Evolutionary conservation across 805 yeast genomes (phyloP), one percentile per base, ranked within the genome.

Genomic region (Yamadazyma phyllophila): DNA sequence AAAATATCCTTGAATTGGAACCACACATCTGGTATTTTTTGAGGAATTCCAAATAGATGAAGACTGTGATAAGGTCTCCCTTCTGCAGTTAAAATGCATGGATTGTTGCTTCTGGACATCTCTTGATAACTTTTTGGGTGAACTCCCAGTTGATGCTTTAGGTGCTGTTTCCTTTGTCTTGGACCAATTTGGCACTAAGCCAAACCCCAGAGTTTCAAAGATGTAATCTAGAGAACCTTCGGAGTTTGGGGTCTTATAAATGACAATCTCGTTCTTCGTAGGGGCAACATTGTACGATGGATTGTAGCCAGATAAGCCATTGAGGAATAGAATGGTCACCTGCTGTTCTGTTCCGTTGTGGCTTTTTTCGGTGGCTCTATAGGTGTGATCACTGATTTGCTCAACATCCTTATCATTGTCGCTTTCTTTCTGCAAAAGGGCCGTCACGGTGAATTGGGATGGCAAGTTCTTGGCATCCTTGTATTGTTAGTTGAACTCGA

Each of bases 1-100:
- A 58, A 79, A 91, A 62, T 91, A 91, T 0, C 97, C 97, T 55
- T 79, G 77, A 33, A 87, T 75, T 0, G 96, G 92, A 0, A 89
- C 79, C 1, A 84, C 82, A 60, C 96, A 90, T 32, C 96, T 67
- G 4, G 69, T 66, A 7, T 64, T 63, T 17, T 72, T 64, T 31
- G 73, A 65, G 4, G 78, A 69, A 6, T 69, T 69, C 96, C 96
- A 90, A 34, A 84, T 62, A 16, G 73, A 66, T 36, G 74, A 71
- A 1, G 66, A 62, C 4, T 73, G 69, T 0, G 56, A 54, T 9
- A 89, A 55, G 6, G 83, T 76, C 51, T 89, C 96, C 30, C 67
- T 66, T 15, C 94, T 67, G 20, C 96, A 89, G 66, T 90, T 90
- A 70, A 90, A 85, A 11, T 84, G 78, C 36, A 73, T 72, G 45